Conservation (phyloP, 2,329 filamentous ascomycete species). For the Diplodia corticola region DNA sequence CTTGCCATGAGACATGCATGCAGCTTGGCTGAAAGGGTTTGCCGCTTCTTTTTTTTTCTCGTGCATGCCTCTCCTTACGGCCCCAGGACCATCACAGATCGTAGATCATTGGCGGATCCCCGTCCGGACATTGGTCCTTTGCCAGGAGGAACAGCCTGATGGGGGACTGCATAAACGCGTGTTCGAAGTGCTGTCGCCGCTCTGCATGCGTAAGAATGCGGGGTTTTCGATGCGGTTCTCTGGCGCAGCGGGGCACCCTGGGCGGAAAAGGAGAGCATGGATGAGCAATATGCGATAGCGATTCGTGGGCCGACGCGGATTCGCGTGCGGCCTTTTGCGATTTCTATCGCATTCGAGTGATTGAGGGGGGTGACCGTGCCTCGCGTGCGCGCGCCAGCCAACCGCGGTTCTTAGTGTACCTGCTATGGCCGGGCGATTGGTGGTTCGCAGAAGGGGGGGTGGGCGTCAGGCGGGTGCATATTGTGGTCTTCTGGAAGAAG, state of each 20-base stretch:
- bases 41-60: background rate
- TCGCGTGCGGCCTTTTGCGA: background rate
- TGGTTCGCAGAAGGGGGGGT: background rate
- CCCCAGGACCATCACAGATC: background rate
- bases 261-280: background rate
- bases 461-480: background rate
- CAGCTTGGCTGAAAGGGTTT: background rate
- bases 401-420: background rate
- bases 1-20: conserved; percentile 1
- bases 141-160: background rate
- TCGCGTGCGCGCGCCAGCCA: background rate
- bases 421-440: background rate
- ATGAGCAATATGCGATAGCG: background rate
- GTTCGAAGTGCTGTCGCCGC: background rate
- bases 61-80: background rate
- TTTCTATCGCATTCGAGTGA: conserved; percentile 4
- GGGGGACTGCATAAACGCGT: background rate
- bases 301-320: background rate
- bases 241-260: background rate
- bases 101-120: conserved; percentile 9
- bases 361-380: background rate
- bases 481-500: conserved; percentile 9
- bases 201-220: conserved; percentile 1
- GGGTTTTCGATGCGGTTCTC: conserved; percentile 6
- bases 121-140: background rate